Percentiles rank a stretch among this genome's conserved stretches.
Evolutionary conservation across 2,329 filamentous ascomycete genomes (phyloP).

Genomic region (Aspergillus candidus): DNA sequence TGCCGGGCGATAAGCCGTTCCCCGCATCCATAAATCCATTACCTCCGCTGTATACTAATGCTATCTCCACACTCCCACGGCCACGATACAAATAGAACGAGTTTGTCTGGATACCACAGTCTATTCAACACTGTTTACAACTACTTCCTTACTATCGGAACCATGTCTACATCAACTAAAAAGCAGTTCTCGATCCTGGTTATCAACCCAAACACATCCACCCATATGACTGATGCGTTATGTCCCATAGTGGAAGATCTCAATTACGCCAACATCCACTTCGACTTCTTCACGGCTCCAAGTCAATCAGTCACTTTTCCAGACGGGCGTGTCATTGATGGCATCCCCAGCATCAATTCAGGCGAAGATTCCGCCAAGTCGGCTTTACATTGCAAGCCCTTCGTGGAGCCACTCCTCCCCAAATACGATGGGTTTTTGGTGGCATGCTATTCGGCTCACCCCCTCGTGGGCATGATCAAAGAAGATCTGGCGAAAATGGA

Average conservation of each 20-base stretch:
- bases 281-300: conserved; percentile 38
- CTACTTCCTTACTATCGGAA: not conserved
- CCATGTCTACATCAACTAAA: conserved; percentile 13
- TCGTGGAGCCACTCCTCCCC: conserved; percentile 41
- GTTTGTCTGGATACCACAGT: too few species aligned
- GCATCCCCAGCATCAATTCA: conserved; percentile 73
- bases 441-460: conserved; percentile 83
- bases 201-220: conserved; percentile 43
- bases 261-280: conserved; percentile 30
- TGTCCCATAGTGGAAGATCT: conserved; percentile 36
- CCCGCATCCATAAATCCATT: too few species aligned
- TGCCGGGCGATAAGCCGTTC: too few species aligned
- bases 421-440: conserved; percentile 69
- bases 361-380: conserved; percentile 61
- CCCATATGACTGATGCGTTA: conserved; percentile 39
- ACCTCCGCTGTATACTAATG: too few species aligned
- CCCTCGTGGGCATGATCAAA: conserved; percentile 60
- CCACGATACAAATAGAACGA: too few species aligned
- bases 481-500: conserved; percentile 30
- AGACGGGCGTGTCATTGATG: conserved; percentile 30
- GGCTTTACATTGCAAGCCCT: conserved; percentile 54
- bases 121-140: too few species aligned
- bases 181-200: conserved; percentile 31
- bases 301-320: conserved; percentile 22
- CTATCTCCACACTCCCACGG: too few species aligned